These are phyloP conservation scores for Effrenium voratum DNA, from an alignment of 73 alveolate species.

Conservation along the genomic window DNA sequence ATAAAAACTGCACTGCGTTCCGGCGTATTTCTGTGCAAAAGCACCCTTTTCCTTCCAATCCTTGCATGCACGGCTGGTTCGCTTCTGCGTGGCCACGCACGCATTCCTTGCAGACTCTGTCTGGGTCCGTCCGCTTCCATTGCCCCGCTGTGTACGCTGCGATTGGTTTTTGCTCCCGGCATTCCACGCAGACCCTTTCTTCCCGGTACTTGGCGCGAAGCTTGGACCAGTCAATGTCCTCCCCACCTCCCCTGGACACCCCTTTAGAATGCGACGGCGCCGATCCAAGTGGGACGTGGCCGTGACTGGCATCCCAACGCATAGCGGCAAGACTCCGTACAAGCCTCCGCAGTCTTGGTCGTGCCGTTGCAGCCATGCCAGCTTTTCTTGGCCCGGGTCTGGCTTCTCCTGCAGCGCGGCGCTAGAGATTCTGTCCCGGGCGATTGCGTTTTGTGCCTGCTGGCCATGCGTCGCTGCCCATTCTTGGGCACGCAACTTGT, in stretches of 20 bases:
- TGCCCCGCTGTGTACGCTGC: not conserved
- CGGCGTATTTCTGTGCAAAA: not conserved
- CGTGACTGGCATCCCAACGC: not conserved
- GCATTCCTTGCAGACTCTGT: constrained; percentile 17
- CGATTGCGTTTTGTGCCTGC: not conserved
- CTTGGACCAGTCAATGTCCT: not conserved
- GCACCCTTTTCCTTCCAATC: not conserved
- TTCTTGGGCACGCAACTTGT: not conserved
- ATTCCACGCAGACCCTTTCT: not conserved
- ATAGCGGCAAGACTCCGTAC: not conserved
- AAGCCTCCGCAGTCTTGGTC: not conserved
- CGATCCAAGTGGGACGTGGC: not conserved
- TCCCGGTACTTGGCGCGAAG: not conserved
- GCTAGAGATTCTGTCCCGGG: not conserved
- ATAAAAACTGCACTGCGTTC: not conserved
- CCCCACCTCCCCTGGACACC: not conserved
- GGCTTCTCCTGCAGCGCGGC: not conserved
- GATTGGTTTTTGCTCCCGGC: not conserved
- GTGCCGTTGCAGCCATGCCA: constrained; percentile 5
- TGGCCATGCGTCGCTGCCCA: not conserved
- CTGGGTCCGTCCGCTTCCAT: not conserved
- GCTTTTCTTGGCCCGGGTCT: not conserved
- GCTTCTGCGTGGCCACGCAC: not conserved
- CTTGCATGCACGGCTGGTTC: not conserved
- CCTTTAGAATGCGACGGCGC: not conserved